Conservation (phyloP, 371 early-diverging fungal genomes). For the Mortierella sp. region DNA sequence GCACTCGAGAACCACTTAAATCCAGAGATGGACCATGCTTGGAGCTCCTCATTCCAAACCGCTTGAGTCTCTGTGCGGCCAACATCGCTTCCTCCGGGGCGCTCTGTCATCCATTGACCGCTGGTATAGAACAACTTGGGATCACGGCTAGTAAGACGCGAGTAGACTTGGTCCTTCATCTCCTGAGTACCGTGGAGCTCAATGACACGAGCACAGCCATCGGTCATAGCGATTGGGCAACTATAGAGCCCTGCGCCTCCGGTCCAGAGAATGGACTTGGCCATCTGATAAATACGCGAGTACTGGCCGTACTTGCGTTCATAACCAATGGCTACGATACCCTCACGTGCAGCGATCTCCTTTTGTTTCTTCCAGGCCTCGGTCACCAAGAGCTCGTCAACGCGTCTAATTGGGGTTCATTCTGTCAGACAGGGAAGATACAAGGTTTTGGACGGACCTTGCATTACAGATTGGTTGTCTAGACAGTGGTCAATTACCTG, state of each 20-base stretch:
- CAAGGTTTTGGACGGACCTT: neutral
- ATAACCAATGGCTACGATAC: slow-evolving; percentile 69
- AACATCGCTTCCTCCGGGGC: slow-evolving; percentile 76
- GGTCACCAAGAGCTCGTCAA: slow-evolving; percentile 67
- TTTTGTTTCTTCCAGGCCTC: slow-evolving; percentile 71
- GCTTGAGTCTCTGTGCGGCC: slow-evolving; percentile 68
- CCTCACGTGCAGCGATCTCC: slow-evolving; percentile 68
- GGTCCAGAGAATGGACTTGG: slow-evolving; percentile 69
- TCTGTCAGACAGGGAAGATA: neutral
- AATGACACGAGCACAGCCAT: slow-evolving; percentile 72
- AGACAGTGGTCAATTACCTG: slow-evolving; percentile 29
- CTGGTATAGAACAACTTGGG: slow-evolving; percentile 67
- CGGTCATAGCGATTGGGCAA: slow-evolving; percentile 81
- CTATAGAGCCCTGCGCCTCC: slow-evolving; percentile 63
- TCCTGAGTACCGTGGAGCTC: slow-evolving; percentile 63
- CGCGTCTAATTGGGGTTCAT: slow-evolving; percentile 48
- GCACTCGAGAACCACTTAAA: slow-evolving; percentile 83
- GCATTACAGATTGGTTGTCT: neutral
- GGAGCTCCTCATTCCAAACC: slow-evolving; percentile 53
- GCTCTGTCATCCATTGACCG: slow-evolving; percentile 85
- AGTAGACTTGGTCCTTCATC: slow-evolving; percentile 58
- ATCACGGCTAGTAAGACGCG: slow-evolving; percentile 64
- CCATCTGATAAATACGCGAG: slow-evolving; percentile 71
- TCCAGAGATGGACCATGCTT: slow-evolving; percentile 64
- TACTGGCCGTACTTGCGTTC: slow-evolving; percentile 63